phyloP scores from a whole-genome alignment of 1,139 yeast genomes.

The Hanseniaspora sp. region DNA sequence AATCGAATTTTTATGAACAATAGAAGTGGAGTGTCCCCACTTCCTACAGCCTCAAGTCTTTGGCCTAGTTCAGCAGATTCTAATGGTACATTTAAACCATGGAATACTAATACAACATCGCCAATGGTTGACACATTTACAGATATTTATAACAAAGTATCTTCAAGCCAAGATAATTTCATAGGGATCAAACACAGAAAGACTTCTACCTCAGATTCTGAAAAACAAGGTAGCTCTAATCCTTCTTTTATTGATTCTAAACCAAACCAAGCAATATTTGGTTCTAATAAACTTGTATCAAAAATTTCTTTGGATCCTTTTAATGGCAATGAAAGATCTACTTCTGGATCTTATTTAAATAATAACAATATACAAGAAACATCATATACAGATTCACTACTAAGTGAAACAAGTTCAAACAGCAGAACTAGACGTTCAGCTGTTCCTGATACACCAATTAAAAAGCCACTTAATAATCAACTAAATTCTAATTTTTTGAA shows the following conservation, averaged over 20 bases:
- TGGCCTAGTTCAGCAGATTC: not conserved
- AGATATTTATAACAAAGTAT: not conserved
- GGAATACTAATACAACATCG: not conserved
- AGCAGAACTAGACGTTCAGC: constrained; percentile 7
- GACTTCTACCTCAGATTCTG: not conserved
- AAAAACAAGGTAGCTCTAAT: not conserved
- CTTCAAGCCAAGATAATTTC: not conserved
- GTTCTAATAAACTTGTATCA: constrained; percentile 26
- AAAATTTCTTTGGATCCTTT: constrained; percentile 19
- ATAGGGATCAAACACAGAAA: constrained; percentile 8
- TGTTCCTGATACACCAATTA: constrained; percentile 29
- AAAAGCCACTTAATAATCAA: constrained; percentile 6
- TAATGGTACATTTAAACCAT: not conserved
- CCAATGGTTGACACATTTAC: not conserved
- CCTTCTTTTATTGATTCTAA: constrained; percentile 21
- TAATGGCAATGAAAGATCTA: constrained; percentile 5
- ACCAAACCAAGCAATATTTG: constrained; percentile 25
- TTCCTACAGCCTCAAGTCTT: not conserved
- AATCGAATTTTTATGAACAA: not conserved
- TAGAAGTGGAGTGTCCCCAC: not conserved
- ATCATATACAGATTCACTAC: not conserved
- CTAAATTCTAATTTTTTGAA: not conserved
- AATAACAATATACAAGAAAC: not conserved
- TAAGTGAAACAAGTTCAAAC: not conserved
- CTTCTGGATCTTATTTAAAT: not conserved